Base-by-base conservation (phyloP, 73 alveolate genomes). In the Paramecium biaurelia region DNA sequence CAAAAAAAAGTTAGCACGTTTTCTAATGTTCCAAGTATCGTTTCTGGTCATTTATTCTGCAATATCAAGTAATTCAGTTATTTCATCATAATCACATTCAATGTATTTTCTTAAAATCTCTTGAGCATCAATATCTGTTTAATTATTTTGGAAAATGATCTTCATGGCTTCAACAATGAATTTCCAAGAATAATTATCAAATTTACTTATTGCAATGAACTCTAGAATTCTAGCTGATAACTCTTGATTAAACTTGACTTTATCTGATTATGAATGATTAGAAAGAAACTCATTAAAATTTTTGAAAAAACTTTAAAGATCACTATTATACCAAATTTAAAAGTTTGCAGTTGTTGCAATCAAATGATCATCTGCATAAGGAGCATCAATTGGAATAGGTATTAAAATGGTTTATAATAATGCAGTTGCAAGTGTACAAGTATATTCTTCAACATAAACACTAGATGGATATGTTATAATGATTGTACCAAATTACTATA, bases 81-180 rank as follows among this genome's bases (percentile, higher is more conserved):
- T 23, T 30, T 79, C 72, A 79, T 79, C 90, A 79, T 79, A 79
- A 30, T 79, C 74, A 45, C 76, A 43, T 47, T 79, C 90, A 3
- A 79, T 45, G 23, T 30, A 79, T 43, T 47, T 79, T 42, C 90
- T 38, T 79, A 79, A 18, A 24, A 79, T 79, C 7, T 79, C 90
- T 24, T 79, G 10, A 20, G 90, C 30, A 79, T 79, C 74, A 7
- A 79, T 47, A 23, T 79, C 90, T 1, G 70, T 47, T 24, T 41
- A 4, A 79, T 79, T 79, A 45, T 79, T 79, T 45, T 41, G 18
- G 42, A 79, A 79, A 8, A 79, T 47, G 34, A 79, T 45, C 11
- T 79, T 30, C 34, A 79, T 21, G 9, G 90, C 43, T 47, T 79
- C 74, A 41, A 26, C 42, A 20, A 79, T 45, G 53, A 79, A 79